Conservation (phyloP, 139 green algal genomes). For the Pseudopediastrum boryanum region DNA sequence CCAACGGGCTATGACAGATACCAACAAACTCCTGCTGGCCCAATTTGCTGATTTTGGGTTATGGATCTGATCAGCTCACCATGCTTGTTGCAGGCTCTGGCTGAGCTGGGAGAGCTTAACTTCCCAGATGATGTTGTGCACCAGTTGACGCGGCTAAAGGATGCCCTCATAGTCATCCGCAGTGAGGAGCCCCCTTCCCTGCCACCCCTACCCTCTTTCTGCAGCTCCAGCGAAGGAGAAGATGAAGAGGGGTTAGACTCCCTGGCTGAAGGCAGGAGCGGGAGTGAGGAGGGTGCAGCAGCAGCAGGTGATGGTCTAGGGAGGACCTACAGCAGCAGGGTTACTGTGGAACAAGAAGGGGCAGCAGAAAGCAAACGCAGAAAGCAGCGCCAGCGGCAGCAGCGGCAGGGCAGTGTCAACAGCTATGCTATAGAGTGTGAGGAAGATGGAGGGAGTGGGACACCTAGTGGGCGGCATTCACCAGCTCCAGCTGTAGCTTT, state of each 20-base stretch:
- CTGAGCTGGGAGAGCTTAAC: neutral
- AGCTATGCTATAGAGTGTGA: neutral
- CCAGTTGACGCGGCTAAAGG: constrained; percentile 18
- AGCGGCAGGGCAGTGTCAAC: constrained; percentile 6
- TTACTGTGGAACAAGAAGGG: neutral
- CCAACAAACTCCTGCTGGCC: too few species aligned
- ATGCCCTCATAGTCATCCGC: neutral
- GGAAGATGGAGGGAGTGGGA: neutral
- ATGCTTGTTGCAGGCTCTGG: neutral
- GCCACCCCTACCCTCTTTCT: too few species aligned
- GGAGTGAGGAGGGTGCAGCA: neutral
- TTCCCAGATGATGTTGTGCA: neutral
- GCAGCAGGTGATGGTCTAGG: neutral
- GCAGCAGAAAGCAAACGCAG: neutral
- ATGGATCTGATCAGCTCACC: too few species aligned
- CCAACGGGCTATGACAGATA: too few species aligned
- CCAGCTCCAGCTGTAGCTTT: neutral
- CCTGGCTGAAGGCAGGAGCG: neutral
- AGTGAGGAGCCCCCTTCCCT: too few species aligned
- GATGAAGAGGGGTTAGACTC: too few species aligned
- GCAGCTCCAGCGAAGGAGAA: too few species aligned
- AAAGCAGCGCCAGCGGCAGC: neutral
- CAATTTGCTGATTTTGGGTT: too few species aligned
- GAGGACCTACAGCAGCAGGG: neutral
- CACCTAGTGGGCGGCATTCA: too few species aligned